Base-by-base conservation (phyloP, 768 basidiomycete species). In the Termitomyces eurrhizus region DNA sequence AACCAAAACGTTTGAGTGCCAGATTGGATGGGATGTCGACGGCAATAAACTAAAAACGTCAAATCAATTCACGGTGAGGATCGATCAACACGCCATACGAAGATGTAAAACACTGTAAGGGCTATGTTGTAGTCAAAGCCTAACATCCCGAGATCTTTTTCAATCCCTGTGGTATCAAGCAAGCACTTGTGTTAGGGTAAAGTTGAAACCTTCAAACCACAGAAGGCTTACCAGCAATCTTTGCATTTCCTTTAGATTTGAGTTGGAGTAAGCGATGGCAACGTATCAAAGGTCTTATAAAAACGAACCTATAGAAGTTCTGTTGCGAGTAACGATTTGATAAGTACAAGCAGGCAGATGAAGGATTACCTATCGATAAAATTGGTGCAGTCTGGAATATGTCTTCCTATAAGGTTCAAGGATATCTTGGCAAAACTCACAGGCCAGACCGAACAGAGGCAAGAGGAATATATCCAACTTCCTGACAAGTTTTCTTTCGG, bases 41-140 rank as follows among this genome's bases (percentile, higher is more conserved):
- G 12, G 61, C 62, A 14, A 68, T 65, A 44, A 65, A 68, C 67
- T 68, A 21, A 7, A 2, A 18, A 16, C 1, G 12, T 21, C 7
- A 35, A 26, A 57, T 36, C 7, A 11, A 3, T 33, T 46, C n/a
- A 37, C 16, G 14, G 36, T 4, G 32, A 24, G 24, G 35, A 5
- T 56, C 8, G 24, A 37, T 12, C n/a, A 37, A 18, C 5, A 35
- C 4, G 26, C 50, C 59, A 45, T 33, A 67, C 67, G 41, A 67
- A 68, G 53, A 74, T 62, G 49, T 75, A 76, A 62, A 76, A 75
- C 12, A 75, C 56, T 8, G 75, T 75, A 4, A 76, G 65, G 13
- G 73, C 72, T 36, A 73, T 68, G 55, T 76, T 75, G 51, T 73
- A 75, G 55, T 75, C 72, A 48, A 72, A 72, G 4, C 74, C 74